Conservation (phyloP, 805 yeast genomes). For the Wickerhamiella nectarea region DNA sequence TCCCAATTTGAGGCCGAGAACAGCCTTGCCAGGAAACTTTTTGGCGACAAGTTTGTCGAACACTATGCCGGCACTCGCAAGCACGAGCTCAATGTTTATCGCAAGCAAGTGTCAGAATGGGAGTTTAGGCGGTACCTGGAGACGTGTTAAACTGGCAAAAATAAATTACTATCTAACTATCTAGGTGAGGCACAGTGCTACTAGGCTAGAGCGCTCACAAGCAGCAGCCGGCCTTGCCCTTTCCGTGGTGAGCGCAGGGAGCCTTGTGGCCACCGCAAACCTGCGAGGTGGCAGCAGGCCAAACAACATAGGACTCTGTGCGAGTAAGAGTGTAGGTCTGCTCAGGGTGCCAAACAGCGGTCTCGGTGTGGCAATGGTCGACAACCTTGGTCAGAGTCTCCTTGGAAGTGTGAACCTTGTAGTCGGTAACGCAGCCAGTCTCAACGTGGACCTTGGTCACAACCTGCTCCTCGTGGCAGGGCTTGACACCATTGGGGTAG, state of each 20-base stretch:
- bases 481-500: slow-evolving; percentile 6
- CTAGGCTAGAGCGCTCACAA: background rate
- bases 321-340: slow-evolving; percentile 10
- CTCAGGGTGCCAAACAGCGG: slow-evolving; percentile 11
- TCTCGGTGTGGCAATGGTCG: slow-evolving; percentile 9
- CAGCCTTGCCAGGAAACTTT: slow-evolving; percentile 22
- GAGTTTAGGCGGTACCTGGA: slow-evolving; percentile 26
- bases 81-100: slow-evolving; percentile 22
- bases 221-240: slow-evolving; percentile 5
- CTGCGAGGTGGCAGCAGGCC: slow-evolving; percentile 9
- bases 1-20: slow-evolving; percentile 18
- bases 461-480: slow-evolving; percentile 7
- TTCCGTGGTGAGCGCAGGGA: slow-evolving; percentile 8
- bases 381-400: slow-evolving; percentile 7
- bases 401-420: slow-evolving; percentile 7
- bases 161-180: background rate
- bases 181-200: too few species aligned
- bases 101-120: slow-evolving; percentile 27
- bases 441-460: slow-evolving; percentile 1
- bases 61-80: slow-evolving; percentile 24
- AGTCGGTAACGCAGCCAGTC: slow-evolving; percentile 4
- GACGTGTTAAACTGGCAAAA: slow-evolving; percentile 2
- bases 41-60: slow-evolving; percentile 24
- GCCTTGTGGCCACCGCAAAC: background rate
- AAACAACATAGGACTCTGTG: slow-evolving; percentile 11